Evolutionary conservation across 208 protist species (phyloP).

Genomic region (Eutreptiella sp.): DNA sequence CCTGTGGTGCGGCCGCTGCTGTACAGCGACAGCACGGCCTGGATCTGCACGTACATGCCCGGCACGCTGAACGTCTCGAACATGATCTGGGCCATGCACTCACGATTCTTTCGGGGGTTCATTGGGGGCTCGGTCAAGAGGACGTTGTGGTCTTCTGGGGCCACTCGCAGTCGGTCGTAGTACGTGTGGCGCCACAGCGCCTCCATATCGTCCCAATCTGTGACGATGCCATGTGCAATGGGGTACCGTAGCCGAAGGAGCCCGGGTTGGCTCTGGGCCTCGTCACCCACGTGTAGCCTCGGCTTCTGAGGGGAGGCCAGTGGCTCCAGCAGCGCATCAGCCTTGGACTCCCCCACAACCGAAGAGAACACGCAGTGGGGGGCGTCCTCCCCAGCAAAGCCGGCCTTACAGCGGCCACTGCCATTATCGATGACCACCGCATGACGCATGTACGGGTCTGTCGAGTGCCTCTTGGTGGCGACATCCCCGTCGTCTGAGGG

Average conservation of each 20-base stretch:
- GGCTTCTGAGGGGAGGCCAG: too few relatives aligned
- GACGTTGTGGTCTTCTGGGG: conserved; percentile 16
- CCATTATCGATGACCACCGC: conserved; percentile 31
- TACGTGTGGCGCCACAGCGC: conserved; percentile 24
- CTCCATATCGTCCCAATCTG: conserved; percentile 35
- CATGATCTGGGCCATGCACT: conserved; percentile 36
- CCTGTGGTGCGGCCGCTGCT: conserved; percentile 43
- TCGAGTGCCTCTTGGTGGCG: too few relatives aligned
- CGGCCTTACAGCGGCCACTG: conserved; percentile 42
- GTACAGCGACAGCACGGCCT: conserved; percentile 49
- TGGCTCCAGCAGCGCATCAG: too few relatives aligned
- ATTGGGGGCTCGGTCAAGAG: conserved; percentile 31
- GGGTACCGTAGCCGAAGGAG: neutral
- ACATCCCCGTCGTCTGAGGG: too few relatives aligned
- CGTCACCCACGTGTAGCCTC: conserved; percentile 54
- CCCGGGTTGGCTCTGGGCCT: conserved; percentile 46
- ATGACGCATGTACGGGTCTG: neutral
- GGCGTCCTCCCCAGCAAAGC: conserved; percentile 50
- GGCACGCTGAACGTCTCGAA: conserved; percentile 40
- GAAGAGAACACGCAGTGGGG: conserved; percentile 40
- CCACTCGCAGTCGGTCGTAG: conserved; percentile 29
- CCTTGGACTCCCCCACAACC: too few relatives aligned
- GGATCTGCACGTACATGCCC: conserved; percentile 33
- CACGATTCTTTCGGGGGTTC: conserved; percentile 25
- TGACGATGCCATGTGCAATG: conserved; percentile 16